Evolutionary conservation across 2,329 filamentous ascomycete species (phyloP), one percentile per base, ranked within the genome.

Genomic region (Colletotrichum sp.): DNA sequence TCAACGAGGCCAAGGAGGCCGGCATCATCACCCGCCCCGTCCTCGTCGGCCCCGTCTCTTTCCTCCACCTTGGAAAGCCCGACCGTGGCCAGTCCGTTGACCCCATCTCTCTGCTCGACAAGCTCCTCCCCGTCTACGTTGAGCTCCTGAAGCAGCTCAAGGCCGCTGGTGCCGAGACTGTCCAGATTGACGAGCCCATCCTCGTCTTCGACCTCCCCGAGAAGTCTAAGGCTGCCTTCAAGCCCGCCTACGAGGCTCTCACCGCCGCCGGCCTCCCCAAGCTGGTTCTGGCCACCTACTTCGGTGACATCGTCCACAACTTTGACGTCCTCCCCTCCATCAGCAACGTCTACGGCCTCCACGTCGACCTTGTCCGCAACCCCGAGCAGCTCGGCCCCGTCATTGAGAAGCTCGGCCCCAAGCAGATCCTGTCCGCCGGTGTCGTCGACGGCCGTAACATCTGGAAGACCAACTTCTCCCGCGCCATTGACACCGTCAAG

Each of bases 401-500:
- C 83, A 87, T 95, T 81, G 90, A 89, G 83, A 93, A 96, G 83
- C 93, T 99, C 79, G 96, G 95, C 86, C 88, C 95, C 85, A 95
- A 96, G 86, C 98, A 98, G 85, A 88, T 96, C 81, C 93, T 99
- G 80, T 99, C 97, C 80, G 94, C 93, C 79, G 97, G 97, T 95
- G 95, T 99, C 82, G 97, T 99, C 80, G 96, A 99, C 83, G 97
- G 97, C 83, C 96, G 97, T 84, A 99, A 99, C 92, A 99, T 99
- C 91, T 99, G 97, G 97, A 99, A 99, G 95, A 98, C 96, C 89
- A 98, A 99, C 93, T 94, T 98, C 90, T 95, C 98, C 92, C 93
- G 92, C 83, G 96, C 97, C 84, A 98, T 99, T 80, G 96, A 97
- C 90, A 92, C 90, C 79, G 94, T 97, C 78, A 95, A 99, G 92